Evolutionary conservation across 129 eudicot genomes (phyloP), one percentile per base, ranked within the genome.

Genomic region (Helianthus tuberosus): DNA sequence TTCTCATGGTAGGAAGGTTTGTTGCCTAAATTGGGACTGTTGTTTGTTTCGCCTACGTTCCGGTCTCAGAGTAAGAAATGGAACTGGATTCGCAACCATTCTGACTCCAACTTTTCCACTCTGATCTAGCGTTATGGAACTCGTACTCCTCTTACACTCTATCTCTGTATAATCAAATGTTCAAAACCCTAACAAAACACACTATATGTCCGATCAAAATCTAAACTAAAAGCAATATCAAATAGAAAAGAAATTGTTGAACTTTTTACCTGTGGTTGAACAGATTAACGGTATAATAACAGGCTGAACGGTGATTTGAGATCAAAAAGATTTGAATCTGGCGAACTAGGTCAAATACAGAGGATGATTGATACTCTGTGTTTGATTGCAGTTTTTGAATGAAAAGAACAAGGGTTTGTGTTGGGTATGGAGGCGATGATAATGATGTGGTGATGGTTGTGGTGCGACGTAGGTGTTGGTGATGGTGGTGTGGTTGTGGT

Each of bases 11-110:
- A 58, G 91, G 77, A 78, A 77, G 41, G 41, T 88, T 46, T n/a
- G n/a, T n/a, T n/a, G n/a, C n/a, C n/a, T n/a, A n/a, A n/a, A n/a
- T n/a, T n/a, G n/a, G n/a, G n/a, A n/a, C n/a, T n/a, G n/a, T n/a
- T n/a, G n/a, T n/a, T n/a, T n/a, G n/a, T n/a, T n/a, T n/a, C 91
- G 79, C 23, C 92, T 76, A 75, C 98, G 71, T 46, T 89, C 96
- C 0, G 96, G 98, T 50, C 98, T 78, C 2, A 96, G 98, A n/a
- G 98, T 93, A 4, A 79, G 73, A 73, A 93, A 93, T 38, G 96
- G 96, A 32, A 85, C 8, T 41, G 98, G 98, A 84, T 86, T 87
- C 23, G 98, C 89, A n/a, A 77, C 82, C 79, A 89, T 79, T n/a
- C 91, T 86, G 3, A 78, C 47, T 51, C 93, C 97, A 15, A 75